Evolutionary conservation across 202 grass and related monocot species (phyloP).

Genomic region (Dendrocalamus latiflorus): DNA sequence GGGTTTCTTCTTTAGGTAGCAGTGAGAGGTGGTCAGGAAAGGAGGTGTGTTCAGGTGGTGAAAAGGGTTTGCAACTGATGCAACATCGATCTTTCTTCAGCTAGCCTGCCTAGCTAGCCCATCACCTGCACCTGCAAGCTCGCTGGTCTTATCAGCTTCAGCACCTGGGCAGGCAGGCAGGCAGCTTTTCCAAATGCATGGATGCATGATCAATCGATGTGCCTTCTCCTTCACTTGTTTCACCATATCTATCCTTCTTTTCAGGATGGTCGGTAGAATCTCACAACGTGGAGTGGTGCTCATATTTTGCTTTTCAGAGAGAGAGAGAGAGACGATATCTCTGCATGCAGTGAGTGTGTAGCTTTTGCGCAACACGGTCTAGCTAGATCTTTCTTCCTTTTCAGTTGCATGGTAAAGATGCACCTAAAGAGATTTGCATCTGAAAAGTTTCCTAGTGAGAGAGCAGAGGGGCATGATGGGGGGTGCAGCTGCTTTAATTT

Average conservation of each 20-base stretch:
- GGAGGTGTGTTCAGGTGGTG: neutral
- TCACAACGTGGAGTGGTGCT: slow-evolving; percentile 10
- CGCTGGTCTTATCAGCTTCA: slow-evolving; percentile 30
- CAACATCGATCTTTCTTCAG: slow-evolving; percentile 11
- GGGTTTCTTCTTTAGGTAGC: slow-evolving; percentile 41
- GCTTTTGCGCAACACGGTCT: slow-evolving; percentile 41
- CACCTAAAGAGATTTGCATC: slow-evolving; percentile 40
- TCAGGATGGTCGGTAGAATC: slow-evolving; percentile 19
- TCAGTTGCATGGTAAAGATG: slow-evolving; percentile 38
- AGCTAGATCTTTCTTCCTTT: slow-evolving; percentile 42
- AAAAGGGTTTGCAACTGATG: slow-evolving; percentile 32
- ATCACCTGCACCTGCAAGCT: neutral
- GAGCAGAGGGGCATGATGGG: slow-evolving; percentile 12
- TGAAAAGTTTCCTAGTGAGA: slow-evolving; percentile 23
- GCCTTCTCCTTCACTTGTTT: no score
- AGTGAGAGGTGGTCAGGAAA: slow-evolving; percentile 1
- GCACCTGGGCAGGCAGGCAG: neutral
- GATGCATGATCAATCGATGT: slow-evolving; percentile 11
- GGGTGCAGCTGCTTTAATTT: slow-evolving; percentile 18
- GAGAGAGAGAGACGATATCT: slow-evolving; percentile 28
- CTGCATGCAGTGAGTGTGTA: slow-evolving; percentile 19
- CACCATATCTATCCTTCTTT: no score
- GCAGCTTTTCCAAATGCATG: slow-evolving; percentile 30
- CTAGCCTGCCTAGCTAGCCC: neutral
- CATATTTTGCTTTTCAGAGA: slow-evolving; percentile 1